Base-by-base conservation (phyloP, 352 stramenopile genomes). In the Phytophthora kernoviae region DNA sequence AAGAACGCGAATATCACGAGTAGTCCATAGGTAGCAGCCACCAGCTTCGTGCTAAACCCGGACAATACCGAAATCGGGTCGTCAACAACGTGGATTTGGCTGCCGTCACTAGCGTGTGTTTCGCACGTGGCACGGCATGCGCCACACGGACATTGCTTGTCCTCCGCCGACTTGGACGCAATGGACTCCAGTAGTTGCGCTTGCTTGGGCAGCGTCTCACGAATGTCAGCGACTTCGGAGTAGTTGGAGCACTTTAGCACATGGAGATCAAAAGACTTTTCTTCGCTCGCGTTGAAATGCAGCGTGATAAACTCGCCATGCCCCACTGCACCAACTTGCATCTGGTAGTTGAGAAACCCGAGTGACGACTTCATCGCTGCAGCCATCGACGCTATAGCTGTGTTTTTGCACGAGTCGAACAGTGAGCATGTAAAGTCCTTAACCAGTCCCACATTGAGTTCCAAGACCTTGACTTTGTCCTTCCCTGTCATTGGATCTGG, bases 261-360 rank as follows among this genome's bases (percentile, higher is more conserved):
- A 24, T 85, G 58, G 41, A 89, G 73, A 41, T 73, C 54, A 49
- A 90, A 89, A 12, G 76, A 71, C 30, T 62, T 60, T 39, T 69
- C 63, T 22, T 71, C 74, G 4, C 50, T 71, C 14, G 52, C 64
- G 56, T 81, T 77, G 43, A 96, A 96, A 5, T 76, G 62, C 44
- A 96, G 60, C 18, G 83, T 81, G 61, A 96, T 84, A 60, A 83
- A 96, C 61, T 96, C 79, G n/a, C 88, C 88, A 59, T 96, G 88
- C 30, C 87, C 84, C 26, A 96, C 75, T 5, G 87, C 88, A 5
- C 87, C 88, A 3, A 87, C 93, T 67, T 96, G 88, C 67, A 90
- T 83, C 63, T 96, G 88, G 60, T 93, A 96, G 58, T 94, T 95
- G 21, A 96, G 71, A 47, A 96, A 93, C 5, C 88, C 88, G 11